A percentile compares a stretch with the other conserved stretches of the same genome.
Evolutionary conservation across 176 grass and related monocot genomes (phyloP).

Genomic region (Carex scoparia): DNA sequence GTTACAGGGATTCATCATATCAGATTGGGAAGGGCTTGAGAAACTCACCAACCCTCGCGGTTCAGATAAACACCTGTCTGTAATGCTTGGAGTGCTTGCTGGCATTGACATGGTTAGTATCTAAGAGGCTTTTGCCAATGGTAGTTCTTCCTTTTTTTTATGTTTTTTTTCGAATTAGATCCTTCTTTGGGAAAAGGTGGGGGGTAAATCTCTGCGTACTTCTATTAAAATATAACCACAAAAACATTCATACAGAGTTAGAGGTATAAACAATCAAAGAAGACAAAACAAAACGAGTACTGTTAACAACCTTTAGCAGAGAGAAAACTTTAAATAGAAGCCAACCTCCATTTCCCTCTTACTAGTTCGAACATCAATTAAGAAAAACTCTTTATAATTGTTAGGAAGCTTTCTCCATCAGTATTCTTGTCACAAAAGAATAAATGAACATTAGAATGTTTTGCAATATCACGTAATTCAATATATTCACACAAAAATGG

Average conservation of each 20-base stretch:
- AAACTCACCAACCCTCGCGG: slow-evolving; percentile 47
- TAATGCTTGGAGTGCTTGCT: slow-evolving; percentile 43
- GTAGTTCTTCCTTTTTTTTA: background rate
- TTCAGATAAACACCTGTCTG: slow-evolving; percentile 47
- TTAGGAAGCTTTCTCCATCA: background rate
- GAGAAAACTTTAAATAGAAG: background rate
- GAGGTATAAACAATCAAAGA: background rate
- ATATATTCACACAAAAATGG: background rate
- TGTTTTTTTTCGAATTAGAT: background rate
- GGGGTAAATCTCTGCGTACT: background rate
- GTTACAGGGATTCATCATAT: slow-evolving; percentile 69
- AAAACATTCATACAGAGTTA: background rate
- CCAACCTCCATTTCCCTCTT: background rate
- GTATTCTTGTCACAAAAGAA: background rate
- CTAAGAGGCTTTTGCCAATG: background rate
- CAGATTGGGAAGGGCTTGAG: slow-evolving; percentile 62
- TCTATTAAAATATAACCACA: background rate
- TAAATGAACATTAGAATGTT: background rate
- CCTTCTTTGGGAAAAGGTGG: background rate
- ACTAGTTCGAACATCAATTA: background rate
- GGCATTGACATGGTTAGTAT: slow-evolving; percentile 64
- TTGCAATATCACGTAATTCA: background rate
- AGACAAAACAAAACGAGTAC: background rate
- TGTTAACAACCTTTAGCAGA: background rate
- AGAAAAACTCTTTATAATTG: background rate